Conservation (phyloP, 1,284 basidiomycete species). For the Polyporus tsugae region DNA sequence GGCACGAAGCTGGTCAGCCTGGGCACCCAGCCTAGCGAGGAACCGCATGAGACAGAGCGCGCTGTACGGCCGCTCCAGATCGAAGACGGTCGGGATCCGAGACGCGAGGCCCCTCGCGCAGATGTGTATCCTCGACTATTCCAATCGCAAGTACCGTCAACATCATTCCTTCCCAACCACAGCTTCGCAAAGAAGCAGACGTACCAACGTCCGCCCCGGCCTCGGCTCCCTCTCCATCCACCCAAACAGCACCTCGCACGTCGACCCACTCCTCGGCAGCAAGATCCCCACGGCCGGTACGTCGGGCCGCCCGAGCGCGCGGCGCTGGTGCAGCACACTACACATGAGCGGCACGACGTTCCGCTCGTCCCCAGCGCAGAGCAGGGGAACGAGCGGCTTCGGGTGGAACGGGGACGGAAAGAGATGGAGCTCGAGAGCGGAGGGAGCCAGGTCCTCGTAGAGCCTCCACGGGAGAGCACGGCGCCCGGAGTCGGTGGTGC, state of each 20-base stretch:
- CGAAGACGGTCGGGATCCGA: constrained; percentile 8
- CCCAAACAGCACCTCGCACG: constrained; percentile 19
- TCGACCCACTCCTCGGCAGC: constrained; percentile 1
- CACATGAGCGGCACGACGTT: constrained; percentile 21
- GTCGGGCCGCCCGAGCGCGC: constrained; percentile 9
- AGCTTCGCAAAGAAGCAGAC: background rate
- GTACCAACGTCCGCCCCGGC: constrained; percentile 9
- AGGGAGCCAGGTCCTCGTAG: background rate
- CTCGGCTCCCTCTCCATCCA: constrained; percentile 10
- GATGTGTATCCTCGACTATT: constrained; percentile 18
- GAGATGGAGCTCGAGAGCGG: constrained; percentile 14
- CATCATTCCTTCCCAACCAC: background rate
- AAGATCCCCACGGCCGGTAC: constrained; percentile 15
- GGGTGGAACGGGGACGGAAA: constrained; percentile 18
- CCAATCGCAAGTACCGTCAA: background rate
- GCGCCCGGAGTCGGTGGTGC: background rate
- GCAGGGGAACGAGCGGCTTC: constrained; percentile 11
- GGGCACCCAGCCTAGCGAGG: constrained; percentile 3
- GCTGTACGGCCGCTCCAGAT: constrained; percentile 3
- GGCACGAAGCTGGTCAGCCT: background rate
- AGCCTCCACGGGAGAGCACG: background rate
- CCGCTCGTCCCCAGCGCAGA: constrained; percentile 15
- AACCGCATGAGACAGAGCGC: constrained; percentile 1
- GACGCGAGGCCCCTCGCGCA: background rate
- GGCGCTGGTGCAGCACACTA: constrained; percentile 17